Conservation (phyloP, 352 stramenopile genomes). For the Globisporangium emineosum region DNA sequence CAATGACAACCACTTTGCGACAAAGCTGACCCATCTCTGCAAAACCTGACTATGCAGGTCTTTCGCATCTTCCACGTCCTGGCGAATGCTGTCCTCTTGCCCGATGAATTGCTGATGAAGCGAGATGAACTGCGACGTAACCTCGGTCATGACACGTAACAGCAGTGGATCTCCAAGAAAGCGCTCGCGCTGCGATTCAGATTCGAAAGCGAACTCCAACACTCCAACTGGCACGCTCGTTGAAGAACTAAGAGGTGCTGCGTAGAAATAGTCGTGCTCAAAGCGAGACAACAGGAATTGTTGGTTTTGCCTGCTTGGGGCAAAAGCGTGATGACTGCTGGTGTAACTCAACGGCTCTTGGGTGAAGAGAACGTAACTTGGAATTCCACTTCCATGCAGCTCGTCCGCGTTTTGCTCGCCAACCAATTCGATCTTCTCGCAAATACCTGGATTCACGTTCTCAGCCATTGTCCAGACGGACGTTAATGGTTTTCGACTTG, state of each 20-base stretch:
- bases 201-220: constrained; percentile 18
- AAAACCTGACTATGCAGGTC: neutral
- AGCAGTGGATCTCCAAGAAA: constrained; percentile 7
- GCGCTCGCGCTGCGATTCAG: constrained; percentile 8
- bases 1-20: constrained; percentile 10
- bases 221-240: neutral
- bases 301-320: neutral
- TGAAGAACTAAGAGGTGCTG: constrained; percentile 2
- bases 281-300: neutral
- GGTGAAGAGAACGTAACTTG: constrained; percentile 6
- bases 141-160: neutral
- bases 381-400: constrained; percentile 1
- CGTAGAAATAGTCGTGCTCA: constrained; percentile 6
- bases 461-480: constrained; percentile 5
- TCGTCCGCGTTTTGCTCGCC: constrained; percentile 1
- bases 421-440: neutral
- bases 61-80: neutral
- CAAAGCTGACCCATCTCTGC: constrained; percentile 11
- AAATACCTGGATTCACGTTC: neutral
- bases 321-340: constrained; percentile 8
- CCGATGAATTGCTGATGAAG: neutral
- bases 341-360: constrained; percentile 12
- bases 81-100: neutral
- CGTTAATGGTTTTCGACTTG: neutral
- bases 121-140: neutral